Conservation (phyloP, 2,329 filamentous ascomycete species). For the Colletotrichum neosansevieriae region DNA sequence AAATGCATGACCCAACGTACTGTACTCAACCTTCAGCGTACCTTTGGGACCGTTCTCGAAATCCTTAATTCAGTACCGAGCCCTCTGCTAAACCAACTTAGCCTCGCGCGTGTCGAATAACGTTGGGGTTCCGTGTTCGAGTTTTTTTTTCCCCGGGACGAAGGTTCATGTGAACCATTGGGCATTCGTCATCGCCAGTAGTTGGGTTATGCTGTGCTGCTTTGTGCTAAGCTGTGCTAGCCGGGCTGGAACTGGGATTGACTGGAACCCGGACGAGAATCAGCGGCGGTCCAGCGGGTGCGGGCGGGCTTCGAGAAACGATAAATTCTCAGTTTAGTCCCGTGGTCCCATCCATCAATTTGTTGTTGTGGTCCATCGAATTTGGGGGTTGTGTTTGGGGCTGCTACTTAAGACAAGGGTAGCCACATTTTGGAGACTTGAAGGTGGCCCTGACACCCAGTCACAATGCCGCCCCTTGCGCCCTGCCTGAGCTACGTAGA, state of each 20-base stretch:
- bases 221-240: constrained; percentile 8
- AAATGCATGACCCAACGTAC: constrained; percentile 38
- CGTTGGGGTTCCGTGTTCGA: background rate
- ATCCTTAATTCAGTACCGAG: constrained; percentile 14
- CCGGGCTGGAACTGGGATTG: background rate
- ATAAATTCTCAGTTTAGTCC: constrained; percentile 36
- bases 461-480: constrained; percentile 38
- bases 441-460: constrained; percentile 38
- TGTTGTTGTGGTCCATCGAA: constrained; percentile 35
- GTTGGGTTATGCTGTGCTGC: constrained; percentile 4
- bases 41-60: constrained; percentile 34
- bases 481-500: constrained; percentile 25
- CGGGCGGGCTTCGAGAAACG: constrained; percentile 36
- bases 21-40: constrained; percentile 39
- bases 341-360: constrained; percentile 35
- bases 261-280: background rate
- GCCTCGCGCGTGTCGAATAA: background rate
- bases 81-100: background rate
- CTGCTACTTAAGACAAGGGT: constrained; percentile 34
- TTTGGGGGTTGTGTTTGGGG: constrained; percentile 37
- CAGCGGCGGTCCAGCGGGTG: constrained; percentile 3
- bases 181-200: background rate
- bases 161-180: constrained; percentile 7
- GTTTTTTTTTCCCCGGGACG: background rate
- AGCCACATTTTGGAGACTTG: constrained; percentile 35